Conservation (phyloP, 306 rosid genomes). For the Cyclanthera cordifolia region DNA sequence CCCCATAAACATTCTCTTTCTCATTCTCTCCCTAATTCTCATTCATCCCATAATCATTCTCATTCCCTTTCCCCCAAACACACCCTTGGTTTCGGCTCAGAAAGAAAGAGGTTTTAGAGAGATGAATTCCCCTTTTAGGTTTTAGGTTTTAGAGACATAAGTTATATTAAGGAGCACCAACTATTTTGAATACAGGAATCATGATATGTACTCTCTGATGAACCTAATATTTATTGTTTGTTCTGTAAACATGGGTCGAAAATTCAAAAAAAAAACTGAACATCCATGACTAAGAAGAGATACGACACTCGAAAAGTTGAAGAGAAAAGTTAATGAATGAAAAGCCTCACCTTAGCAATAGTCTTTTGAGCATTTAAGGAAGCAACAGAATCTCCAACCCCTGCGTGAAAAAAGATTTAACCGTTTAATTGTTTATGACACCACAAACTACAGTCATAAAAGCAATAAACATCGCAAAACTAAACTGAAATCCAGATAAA, state of each 20-base stretch:
- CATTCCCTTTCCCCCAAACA: no score
- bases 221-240: not conserved
- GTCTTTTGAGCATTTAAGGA: constrained; percentile 52
- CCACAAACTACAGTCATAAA: not conserved
- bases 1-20: no score
- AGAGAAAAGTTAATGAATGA: not conserved
- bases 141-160: no score
- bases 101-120: no score
- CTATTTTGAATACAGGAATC: not conserved
- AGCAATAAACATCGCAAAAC: not conserved
- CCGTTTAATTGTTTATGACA: not conserved
- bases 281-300: not conserved
- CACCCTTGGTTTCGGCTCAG: no score
- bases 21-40: no score
- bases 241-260: not conserved
- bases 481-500: not conserved
- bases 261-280: not conserved
- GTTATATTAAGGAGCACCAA: not conserved
- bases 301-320: not conserved
- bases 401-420: constrained; percentile 26
- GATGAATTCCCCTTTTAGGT: no score
- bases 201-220: not conserved
- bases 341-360: constrained; percentile 38
- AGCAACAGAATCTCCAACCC: constrained; percentile 47
- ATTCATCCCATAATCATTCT: no score